phyloP scores from a whole-genome alignment of 345 rosid genomes.

The Garcia nutans region DNA sequence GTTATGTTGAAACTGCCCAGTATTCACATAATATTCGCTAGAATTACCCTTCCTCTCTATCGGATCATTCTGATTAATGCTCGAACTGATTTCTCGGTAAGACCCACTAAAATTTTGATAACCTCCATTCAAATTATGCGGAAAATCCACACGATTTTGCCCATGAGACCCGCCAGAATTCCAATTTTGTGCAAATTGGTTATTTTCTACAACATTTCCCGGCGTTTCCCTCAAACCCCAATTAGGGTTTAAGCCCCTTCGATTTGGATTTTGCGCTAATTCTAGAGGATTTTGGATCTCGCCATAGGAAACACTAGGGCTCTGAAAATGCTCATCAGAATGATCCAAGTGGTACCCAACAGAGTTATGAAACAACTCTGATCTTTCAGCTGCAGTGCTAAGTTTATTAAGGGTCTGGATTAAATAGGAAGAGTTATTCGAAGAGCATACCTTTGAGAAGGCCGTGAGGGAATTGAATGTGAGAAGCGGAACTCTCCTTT shows the following conservation, averaged over 20 bases:
- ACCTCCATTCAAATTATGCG: neutral
- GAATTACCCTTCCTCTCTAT: conserved; percentile 18
- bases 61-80: conserved; percentile 15
- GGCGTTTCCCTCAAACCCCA: conserved; percentile 23
- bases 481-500: conserved; percentile 31
- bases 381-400: conserved; percentile 53
- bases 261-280: conserved; percentile 18
- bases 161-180: conserved; percentile 22
- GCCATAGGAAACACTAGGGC: conserved; percentile 15
- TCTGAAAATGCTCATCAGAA: conserved; percentile 17
- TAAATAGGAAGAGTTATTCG: conserved; percentile 23
- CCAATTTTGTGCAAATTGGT: conserved; percentile 21
- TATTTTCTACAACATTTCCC: conserved; percentile 14
- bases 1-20: conserved; percentile 2
- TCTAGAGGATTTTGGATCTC: conserved; percentile 23
- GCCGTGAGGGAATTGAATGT: conserved; percentile 31
- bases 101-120: conserved; percentile 10
- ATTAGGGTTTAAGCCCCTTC: conserved; percentile 18
- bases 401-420: conserved; percentile 27
- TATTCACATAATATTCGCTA: conserved; percentile 14
- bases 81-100: conserved; percentile 19
- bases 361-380: conserved; percentile 33
- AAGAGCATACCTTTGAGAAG: conserved; percentile 34
- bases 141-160: conserved; percentile 14
- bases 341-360: conserved; percentile 17